These are phyloP conservation scores for Suillus ampliporus DNA, from an alignment of 768 basidiomycete genomes.

Conservation along the genomic window DNA sequence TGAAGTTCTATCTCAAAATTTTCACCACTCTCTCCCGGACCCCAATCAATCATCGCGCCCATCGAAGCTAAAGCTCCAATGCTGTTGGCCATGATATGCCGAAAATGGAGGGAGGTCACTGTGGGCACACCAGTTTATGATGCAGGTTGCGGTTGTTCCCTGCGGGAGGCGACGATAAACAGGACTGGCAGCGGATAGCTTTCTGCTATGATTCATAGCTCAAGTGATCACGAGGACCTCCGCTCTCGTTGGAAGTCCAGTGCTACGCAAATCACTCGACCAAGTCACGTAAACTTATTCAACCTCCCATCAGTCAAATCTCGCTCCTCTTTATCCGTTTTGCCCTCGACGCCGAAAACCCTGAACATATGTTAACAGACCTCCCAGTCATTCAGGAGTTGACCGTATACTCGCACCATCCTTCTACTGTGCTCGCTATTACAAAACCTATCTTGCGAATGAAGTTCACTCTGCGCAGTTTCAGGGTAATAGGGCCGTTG, in stretches of 20 bases:
- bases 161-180: not conserved
- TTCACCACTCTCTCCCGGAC: slow-evolving; percentile 40
- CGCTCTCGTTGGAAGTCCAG: slow-evolving; percentile 27
- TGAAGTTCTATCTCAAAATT: slow-evolving; percentile 55
- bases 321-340: slow-evolving; percentile 18
- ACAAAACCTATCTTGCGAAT: not conserved
- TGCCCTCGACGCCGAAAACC: slow-evolving; percentile 20
- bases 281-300: slow-evolving; percentile 15
- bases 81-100: slow-evolving; percentile 46
- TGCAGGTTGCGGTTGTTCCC: slow-evolving; percentile 38
- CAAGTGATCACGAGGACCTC: slow-evolving; percentile 21
- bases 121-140: slow-evolving; percentile 52
- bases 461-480: slow-evolving; percentile 16
- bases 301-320: slow-evolving; percentile 21
- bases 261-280: not conserved
- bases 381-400: slow-evolving; percentile 26
- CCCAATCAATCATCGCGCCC: slow-evolving; percentile 32
- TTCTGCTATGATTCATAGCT: slow-evolving; percentile 17
- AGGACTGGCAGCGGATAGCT: slow-evolving; percentile 13
- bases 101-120: slow-evolving; percentile 47
- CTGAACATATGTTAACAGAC: slow-evolving; percentile 24
- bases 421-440: not conserved
- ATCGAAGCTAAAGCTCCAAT: slow-evolving; percentile 38
- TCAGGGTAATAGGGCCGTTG: slow-evolving; percentile 14
- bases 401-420: slow-evolving; percentile 3